A percentile compares a stretch with the other conserved stretches of the same genome.
Evolutionary conservation across 2,329 filamentous ascomycete genomes (phyloP).

Genomic region (Venturia carpophila): DNA sequence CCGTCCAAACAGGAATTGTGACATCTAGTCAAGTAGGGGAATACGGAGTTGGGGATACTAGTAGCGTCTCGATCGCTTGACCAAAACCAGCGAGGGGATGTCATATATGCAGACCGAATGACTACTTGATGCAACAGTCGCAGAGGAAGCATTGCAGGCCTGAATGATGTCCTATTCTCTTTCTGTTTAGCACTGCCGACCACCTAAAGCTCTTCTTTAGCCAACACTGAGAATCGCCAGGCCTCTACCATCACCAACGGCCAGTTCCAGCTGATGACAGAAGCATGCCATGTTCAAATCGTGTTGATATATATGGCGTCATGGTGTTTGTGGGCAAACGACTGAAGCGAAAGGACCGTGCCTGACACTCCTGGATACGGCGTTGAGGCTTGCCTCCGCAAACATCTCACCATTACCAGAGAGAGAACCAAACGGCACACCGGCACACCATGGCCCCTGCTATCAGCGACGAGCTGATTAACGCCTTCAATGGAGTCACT

Average conservation of each 20-base stretch:
- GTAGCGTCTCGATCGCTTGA: neutral
- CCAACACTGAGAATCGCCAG: too few relatives aligned
- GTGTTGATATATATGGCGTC: neutral
- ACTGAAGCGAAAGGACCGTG: neutral
- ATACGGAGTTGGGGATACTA: neutral
- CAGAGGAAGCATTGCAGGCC: too few relatives aligned
- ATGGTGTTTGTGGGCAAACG: slow-evolving; percentile 2
- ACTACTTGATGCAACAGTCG: too few relatives aligned
- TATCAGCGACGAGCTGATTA: neutral
- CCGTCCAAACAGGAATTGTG: slow-evolving; percentile 45
- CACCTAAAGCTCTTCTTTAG: too few relatives aligned
- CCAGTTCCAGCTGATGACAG: too few relatives aligned
- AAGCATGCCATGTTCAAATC: too few relatives aligned
- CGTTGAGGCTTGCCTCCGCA: neutral
- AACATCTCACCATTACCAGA: neutral
- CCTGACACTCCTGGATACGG: neutral
- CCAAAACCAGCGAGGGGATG: neutral
- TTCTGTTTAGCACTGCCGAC: too few relatives aligned
- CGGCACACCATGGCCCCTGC: neutral
- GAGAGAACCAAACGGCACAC: neutral
- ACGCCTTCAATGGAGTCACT: neutral
- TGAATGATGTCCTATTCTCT: too few relatives aligned
- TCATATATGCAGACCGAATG: too few relatives aligned
- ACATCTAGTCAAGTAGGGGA: too few relatives aligned
- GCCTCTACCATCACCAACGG: too few relatives aligned